Conservation (phyloP, 2,329 filamentous ascomycete species). For the Podosphaera leucotricha region DNA sequence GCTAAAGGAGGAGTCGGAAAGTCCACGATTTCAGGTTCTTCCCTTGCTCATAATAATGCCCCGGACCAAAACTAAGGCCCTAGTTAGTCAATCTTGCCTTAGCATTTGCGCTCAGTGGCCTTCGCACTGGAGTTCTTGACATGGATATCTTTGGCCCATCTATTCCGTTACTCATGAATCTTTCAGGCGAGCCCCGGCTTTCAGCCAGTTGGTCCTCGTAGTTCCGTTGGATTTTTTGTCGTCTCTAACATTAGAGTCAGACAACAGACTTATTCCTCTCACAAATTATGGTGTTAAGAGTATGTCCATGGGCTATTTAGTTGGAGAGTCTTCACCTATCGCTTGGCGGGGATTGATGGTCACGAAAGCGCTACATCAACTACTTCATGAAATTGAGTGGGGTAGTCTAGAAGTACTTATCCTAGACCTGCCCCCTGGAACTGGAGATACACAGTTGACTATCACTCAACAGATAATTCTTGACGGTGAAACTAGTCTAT, state of each 20-base stretch:
- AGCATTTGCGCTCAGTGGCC: conserved; percentile 59
- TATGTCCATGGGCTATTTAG: conserved; percentile 96
- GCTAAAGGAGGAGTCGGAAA: conserved; percentile 98
- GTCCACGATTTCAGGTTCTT: conserved; percentile 62
- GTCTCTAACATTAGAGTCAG: conserved; percentile 19
- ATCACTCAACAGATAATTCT: conserved; percentile 86
- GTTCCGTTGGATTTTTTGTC: background rate
- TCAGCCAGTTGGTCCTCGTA: conserved; percentile 35
- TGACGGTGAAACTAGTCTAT: conserved; percentile 33
- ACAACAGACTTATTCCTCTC: conserved; percentile 63
- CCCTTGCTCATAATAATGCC: background rate
- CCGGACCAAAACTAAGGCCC: background rate
- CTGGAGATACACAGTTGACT: conserved; percentile 88
- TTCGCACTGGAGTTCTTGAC: conserved; percentile 71
- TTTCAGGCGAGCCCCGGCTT: conserved; percentile 55
- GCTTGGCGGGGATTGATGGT: conserved; percentile 96
- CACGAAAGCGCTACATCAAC: conserved; percentile 87
- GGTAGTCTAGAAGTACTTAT: conserved; percentile 70
- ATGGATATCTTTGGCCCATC: conserved; percentile 94
- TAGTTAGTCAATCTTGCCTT: conserved; percentile 53
- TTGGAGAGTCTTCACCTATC: conserved; percentile 56
- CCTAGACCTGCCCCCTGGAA: conserved; percentile 78
- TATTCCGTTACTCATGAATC: conserved; percentile 69
- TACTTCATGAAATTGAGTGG: conserved; percentile 91
- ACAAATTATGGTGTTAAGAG: conserved; percentile 91